Base-by-base conservation (phyloP, 805 yeast genomes). In the Candida coquimbonensis region DNA sequence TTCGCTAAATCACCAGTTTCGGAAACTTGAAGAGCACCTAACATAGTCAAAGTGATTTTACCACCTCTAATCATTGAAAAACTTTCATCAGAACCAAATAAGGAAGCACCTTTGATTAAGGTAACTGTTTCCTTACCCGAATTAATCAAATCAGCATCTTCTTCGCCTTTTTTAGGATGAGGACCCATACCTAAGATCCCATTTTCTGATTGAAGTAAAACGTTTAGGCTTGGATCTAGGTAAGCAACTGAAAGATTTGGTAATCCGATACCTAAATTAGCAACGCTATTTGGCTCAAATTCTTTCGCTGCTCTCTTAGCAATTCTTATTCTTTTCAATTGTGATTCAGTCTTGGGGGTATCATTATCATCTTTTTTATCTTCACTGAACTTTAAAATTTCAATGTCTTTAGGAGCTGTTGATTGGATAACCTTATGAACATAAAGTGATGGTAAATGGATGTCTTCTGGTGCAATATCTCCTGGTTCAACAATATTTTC, bases 61-160 rank as follows among this genome's bases (percentile, higher is more conserved):
- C 78, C 78, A 7, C 72, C 62, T 34, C 79, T 63, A 39, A 74
- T 74, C 73, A 74, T 68, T 27, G 67, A 70, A 49, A 74, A 74
- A n/a, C 76, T 70, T 50, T 72, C 77, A 43, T 71, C 77, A 6
- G 75, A 69, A 3, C 75, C 74, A 52, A 74, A 74, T 16, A 72
- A 56, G 0, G 77, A 65, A 1, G 74, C 75, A n/a, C 78, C 78
- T 14, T 66, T 59, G 7, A 56, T 53, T 47, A 74, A 54, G 1
- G 78, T 73, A 29, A 71, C 71, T 5, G 78, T 69, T 59, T 74
- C 78, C 52, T 74, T 74, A 25, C 79, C 78, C 11, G 78, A 77
- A 49, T 74, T 74, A 48, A 73, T 70, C 50, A 69, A 50, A 50
- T 74, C 78, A 4, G 77, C 64, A 49, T 72, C 75, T 37, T 68